Conservation (phyloP, 2,329 filamentous ascomycete species). For the Diaporthe sp. region DNA sequence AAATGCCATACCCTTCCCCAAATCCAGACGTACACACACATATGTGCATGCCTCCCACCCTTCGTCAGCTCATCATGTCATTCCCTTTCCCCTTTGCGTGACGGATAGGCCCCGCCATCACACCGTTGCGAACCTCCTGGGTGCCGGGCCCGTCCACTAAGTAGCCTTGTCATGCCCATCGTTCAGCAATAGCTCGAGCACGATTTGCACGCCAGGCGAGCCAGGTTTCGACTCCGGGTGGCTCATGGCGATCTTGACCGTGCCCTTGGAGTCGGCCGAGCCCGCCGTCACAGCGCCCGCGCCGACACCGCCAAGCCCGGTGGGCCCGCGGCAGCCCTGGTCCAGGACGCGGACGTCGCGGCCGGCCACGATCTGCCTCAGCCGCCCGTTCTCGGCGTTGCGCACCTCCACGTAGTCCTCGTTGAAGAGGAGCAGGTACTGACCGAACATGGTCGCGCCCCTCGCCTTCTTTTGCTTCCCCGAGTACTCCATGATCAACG, state of each 20-base stretch:
- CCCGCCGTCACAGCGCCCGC: slow-evolving; percentile 33
- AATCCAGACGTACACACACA: background rate
- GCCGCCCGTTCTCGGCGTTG: slow-evolving; percentile 93
- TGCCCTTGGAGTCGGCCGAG: slow-evolving; percentile 70
- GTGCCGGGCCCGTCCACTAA: slow-evolving; percentile 11
- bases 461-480: slow-evolving; percentile 84
- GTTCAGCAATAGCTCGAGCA: slow-evolving; percentile 93
- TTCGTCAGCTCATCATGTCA: slow-evolving; percentile 22
- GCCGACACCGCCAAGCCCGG: slow-evolving; percentile 55
- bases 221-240: slow-evolving; percentile 79
- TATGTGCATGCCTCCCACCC: background rate
- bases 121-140: slow-evolving; percentile 8
- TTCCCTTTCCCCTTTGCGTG: background rate
- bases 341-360: slow-evolving; percentile 92
- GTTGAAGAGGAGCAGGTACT: slow-evolving; percentile 94
- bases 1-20: background rate
- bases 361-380: slow-evolving; percentile 94
- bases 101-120: background rate
- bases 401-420: slow-evolving; percentile 97
- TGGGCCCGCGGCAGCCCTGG: slow-evolving; percentile 78
- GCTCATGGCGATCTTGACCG: slow-evolving; percentile 94
- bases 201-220: slow-evolving; percentile 80
- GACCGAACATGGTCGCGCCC: slow-evolving; percentile 88
- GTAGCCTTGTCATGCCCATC: slow-evolving; percentile 76
- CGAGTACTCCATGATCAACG: slow-evolving; percentile 99